These are phyloP conservation scores for Lactarius hengduanensis DNA, from an alignment of 768 basidiomycete species.

Conservation along the genomic window DNA sequence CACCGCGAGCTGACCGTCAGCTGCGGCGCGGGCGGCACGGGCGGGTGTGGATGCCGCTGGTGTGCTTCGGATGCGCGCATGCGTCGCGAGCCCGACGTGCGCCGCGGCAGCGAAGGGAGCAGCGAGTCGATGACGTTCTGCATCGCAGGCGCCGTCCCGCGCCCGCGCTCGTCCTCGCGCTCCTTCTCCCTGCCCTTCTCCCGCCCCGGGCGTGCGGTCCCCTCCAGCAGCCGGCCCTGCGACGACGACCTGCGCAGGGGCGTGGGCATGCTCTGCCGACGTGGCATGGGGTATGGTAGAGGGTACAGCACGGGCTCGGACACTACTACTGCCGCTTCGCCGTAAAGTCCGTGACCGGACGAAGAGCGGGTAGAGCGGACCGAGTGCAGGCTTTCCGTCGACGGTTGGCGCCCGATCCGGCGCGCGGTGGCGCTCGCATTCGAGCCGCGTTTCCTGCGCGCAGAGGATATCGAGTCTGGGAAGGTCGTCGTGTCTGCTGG, in stretches of 20 bases:
- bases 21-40: constrained; percentile 25
- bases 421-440: constrained; percentile 20
- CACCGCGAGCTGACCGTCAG: constrained; percentile 26
- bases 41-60: constrained; percentile 29
- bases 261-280: constrained; percentile 55
- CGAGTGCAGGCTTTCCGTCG: constrained; percentile 43
- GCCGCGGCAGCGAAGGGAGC: constrained; percentile 15
- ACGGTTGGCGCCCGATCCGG: constrained; percentile 35
- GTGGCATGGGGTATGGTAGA: constrained; percentile 31
- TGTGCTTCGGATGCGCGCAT: constrained; percentile 13
- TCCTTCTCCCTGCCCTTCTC: constrained; percentile 25
- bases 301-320: constrained; percentile 28
- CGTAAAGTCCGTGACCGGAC: constrained; percentile 33
- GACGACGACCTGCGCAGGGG: constrained; percentile 34
- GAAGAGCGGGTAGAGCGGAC: constrained; percentile 37
- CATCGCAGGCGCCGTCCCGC: not conserved
- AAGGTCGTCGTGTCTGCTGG: constrained; percentile 3
- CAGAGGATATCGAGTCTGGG: constrained; percentile 16
- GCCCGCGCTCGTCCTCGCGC: constrained; percentile 6
- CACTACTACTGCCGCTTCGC: constrained; percentile 26
- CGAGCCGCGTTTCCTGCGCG: constrained; percentile 27
- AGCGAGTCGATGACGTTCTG: constrained; percentile 9
- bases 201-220: constrained; percentile 14
- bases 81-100: constrained; percentile 18
- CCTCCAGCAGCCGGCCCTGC: constrained; percentile 32